Conservation (phyloP, 1,284 basidiomycete species). For the Microbotryum scabiosae region DNA sequence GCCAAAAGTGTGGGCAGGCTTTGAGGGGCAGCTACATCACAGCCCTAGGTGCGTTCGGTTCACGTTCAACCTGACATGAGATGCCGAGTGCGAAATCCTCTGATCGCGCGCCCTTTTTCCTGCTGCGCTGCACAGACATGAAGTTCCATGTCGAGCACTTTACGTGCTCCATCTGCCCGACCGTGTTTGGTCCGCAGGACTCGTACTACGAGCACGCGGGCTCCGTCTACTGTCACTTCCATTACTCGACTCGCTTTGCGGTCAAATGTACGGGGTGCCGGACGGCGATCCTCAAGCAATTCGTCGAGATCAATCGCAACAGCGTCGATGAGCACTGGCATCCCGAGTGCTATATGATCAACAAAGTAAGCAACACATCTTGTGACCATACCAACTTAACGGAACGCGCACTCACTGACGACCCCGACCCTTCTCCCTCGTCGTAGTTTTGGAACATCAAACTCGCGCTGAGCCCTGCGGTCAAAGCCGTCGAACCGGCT, state of each 20-base stretch:
- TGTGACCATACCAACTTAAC: background rate
- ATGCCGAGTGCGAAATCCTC: background rate
- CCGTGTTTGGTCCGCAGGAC: slow-evolving; percentile 93
- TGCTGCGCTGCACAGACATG: slow-evolving; percentile 55
- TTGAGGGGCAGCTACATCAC: slow-evolving; percentile 97
- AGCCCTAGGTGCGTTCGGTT: slow-evolving; percentile 75
- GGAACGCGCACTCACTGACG: slow-evolving; percentile 4
- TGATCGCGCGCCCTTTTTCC: background rate
- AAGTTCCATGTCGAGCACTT: slow-evolving; percentile 99
- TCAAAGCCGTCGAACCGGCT: slow-evolving; percentile 14
- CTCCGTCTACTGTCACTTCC: slow-evolving; percentile 93
- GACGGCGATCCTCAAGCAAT: slow-evolving; percentile 98
- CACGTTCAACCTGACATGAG: background rate
- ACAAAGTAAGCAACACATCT: slow-evolving; percentile 59
- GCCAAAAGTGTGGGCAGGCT: slow-evolving; percentile 89
- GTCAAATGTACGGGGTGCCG: slow-evolving; percentile 97
- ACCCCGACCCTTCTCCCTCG: background rate
- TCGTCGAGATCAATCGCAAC: slow-evolving; percentile 98
- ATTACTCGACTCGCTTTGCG: slow-evolving; percentile 96
- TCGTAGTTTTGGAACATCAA: slow-evolving; percentile 96
- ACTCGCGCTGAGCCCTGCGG: slow-evolving; percentile 52
- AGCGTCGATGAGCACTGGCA: slow-evolving; percentile 99
- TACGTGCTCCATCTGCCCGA: slow-evolving; percentile 92
- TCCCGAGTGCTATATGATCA: slow-evolving; percentile 99
- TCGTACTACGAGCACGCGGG: slow-evolving; percentile 98